A percentile compares a stretch with the other conserved stretches of the same genome.
Evolutionary conservation across 768 basidiomycete genomes (phyloP).

Genomic region (Phanerochaete sordida): DNA sequence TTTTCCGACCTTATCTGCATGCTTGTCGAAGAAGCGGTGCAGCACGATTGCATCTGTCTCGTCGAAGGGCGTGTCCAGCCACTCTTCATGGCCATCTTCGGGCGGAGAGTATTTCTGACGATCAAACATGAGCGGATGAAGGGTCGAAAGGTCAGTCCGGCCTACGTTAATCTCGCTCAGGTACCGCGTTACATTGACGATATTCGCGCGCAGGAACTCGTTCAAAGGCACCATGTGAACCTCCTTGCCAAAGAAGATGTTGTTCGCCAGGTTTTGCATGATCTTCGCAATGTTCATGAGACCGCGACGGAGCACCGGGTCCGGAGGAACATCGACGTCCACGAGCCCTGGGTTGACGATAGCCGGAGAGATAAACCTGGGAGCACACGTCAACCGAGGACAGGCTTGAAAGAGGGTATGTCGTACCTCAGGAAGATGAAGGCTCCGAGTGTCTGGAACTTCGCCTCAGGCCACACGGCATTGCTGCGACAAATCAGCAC

Average conservation of each 20-base stretch:
- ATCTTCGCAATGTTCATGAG: slow-evolving; percentile 88
- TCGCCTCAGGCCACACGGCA: slow-evolving; percentile 73
- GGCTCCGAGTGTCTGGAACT: slow-evolving; percentile 80
- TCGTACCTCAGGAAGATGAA: slow-evolving; percentile 84
- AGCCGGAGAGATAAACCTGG: slow-evolving; percentile 87
- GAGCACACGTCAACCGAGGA: neutral
- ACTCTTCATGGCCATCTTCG: slow-evolving; percentile 66
- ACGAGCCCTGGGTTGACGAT: slow-evolving; percentile 83
- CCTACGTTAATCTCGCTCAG: slow-evolving; percentile 72
- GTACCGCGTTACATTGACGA: slow-evolving; percentile 71
- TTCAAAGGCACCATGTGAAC: slow-evolving; percentile 81
- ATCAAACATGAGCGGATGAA: neutral
- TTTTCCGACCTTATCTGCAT: slow-evolving; percentile 85
- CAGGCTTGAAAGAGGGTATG: neutral
- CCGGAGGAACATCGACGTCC: slow-evolving; percentile 75
- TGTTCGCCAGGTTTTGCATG: slow-evolving; percentile 91
- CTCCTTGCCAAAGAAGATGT: slow-evolving; percentile 91
- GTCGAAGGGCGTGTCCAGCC: slow-evolving; percentile 73
- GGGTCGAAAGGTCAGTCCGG: neutral
- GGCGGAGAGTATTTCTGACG: slow-evolving; percentile 40
- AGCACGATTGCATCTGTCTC: slow-evolving; percentile 82
- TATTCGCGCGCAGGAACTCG: slow-evolving; percentile 66
- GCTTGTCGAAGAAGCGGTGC: slow-evolving; percentile 81
- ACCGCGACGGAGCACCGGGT: slow-evolving; percentile 62
- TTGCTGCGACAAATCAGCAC: slow-evolving; percentile 33